These are phyloP conservation scores for Fusarium sp. DNA, from an alignment of 2,329 filamentous ascomycete genomes.

Conservation along the genomic window DNA sequence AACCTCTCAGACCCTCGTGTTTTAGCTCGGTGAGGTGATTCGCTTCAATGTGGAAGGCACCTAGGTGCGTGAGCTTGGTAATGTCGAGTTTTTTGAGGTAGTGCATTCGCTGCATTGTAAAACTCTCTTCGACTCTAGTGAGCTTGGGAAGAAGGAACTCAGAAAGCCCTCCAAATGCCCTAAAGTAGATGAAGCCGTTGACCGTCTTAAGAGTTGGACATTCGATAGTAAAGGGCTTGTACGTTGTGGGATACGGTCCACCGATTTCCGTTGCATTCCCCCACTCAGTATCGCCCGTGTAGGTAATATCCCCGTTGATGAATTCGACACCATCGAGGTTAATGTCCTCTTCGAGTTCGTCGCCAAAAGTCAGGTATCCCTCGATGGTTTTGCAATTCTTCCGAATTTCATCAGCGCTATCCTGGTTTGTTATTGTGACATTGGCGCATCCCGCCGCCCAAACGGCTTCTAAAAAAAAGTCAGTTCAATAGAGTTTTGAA, in stretches of 20 bases:
- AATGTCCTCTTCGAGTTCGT: constrained; percentile 12
- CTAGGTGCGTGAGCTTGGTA: constrained; percentile 22
- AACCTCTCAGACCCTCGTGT: constrained; percentile 26
- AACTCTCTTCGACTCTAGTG: constrained; percentile 10
- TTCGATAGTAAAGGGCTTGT: constrained; percentile 18
- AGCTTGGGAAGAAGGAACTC: constrained; percentile 28
- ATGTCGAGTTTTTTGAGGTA: constrained; percentile 27
- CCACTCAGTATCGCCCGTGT: constrained; percentile 1
- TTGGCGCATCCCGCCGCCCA: constrained; percentile 18
- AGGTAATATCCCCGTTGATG: constrained; percentile 17
- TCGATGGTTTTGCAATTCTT: constrained; percentile 21
- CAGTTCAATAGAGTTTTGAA: neutral
- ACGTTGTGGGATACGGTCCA: neutral
- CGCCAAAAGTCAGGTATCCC: constrained; percentile 10
- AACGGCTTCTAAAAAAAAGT: constrained; percentile 1
- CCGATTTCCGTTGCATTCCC: neutral
- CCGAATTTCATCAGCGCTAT: constrained; percentile 22
- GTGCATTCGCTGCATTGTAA: constrained; percentile 16
- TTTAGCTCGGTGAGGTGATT: constrained; percentile 15
- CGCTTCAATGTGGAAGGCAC: constrained; percentile 20
- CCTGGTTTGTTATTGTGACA: constrained; percentile 23
- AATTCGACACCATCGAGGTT: constrained; percentile 28
- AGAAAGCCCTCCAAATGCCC: constrained; percentile 23
- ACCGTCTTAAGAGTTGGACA: constrained; percentile 25
- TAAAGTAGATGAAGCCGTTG: constrained; percentile 16